Base-by-base conservation (phyloP, 768 basidiomycete species). In the Termitomyces sp. region DNA sequence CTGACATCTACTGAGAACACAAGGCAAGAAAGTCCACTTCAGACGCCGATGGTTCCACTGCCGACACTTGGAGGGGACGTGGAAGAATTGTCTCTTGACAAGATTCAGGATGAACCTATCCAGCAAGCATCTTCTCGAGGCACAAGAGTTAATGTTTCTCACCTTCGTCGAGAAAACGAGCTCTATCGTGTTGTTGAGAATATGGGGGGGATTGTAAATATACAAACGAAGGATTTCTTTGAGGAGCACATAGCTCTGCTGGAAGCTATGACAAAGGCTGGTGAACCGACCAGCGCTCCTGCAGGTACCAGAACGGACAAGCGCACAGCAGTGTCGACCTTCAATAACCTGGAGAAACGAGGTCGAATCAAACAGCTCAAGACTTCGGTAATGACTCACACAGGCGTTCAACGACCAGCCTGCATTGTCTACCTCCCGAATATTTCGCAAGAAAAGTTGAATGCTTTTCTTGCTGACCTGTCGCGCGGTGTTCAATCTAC, bases 111-210 rank as follows among this genome's bases (percentile, higher is more conserved):
- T 15, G 54, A 42, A 47, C 16, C 31, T 20, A 40, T 31, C 5
- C 46, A 44, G 23, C 22, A 58, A 35, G n/a, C 27, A 7, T 35
- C 40, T 25, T 23, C 57, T 23, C 57, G 60, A 22, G 56, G 47
- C 7, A 33, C 57, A 71, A 80, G 78, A 57, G 74, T 82, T 45
- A 94, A 93, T 59, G 81, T 94, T 23, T 89, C 91, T 15, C 79
- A 86, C 54, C 72, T 91, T 39, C 83, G 89, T 3, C 82, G 92
- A 20, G 90, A 94, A 71, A 90, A 88, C 56, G 92, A 94, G 67
- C 67, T 94, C 45, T 64, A 84, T 52, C 83, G 80, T 29, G 78
- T 89, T 20, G 68, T 93, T n/a, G 77, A 84, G 53, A 76, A 73
- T 22, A 69, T 79, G 49, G 86, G 86, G 7, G 92, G 91, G 0